Conservation (phyloP, 768 basidiomycete genomes). For the Rhodosporidiobolus sp. region DNA sequence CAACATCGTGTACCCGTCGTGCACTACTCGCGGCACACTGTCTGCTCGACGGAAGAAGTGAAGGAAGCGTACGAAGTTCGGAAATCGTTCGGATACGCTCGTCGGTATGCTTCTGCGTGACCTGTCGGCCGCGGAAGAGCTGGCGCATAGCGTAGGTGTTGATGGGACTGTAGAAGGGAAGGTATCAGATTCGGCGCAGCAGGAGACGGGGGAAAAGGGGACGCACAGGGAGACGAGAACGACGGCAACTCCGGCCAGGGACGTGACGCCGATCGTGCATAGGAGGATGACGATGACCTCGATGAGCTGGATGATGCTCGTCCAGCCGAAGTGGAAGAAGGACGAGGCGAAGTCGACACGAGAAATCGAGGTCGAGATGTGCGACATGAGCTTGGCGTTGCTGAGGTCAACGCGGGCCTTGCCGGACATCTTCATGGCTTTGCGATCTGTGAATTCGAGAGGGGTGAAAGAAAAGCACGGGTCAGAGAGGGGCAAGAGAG, state of each 20-base stretch:
- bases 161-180: slow-evolving; percentile 57
- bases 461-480: not conserved
- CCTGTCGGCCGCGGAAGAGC: slow-evolving; percentile 65
- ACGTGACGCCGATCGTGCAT: slow-evolving; percentile 63
- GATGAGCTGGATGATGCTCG: slow-evolving; percentile 63
- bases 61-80: slow-evolving; percentile 71
- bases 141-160: slow-evolving; percentile 71
- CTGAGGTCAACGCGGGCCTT: slow-evolving; percentile 73
- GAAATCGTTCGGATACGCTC: slow-evolving; percentile 81
- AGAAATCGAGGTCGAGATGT: slow-evolving; percentile 86
- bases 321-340: slow-evolving; percentile 59
- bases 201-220: not conserved
- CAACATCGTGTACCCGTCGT: no score
- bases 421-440: slow-evolving; percentile 69
- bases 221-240: slow-evolving; percentile 56
- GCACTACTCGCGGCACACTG: no score
- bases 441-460: slow-evolving; percentile 57
- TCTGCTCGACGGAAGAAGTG: not conserved
- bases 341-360: slow-evolving; percentile 70
- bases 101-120: slow-evolving; percentile 81
- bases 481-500: not conserved
- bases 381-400: slow-evolving; percentile 85
- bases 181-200: not conserved
- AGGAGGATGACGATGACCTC: slow-evolving; percentile 73
- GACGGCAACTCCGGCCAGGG: slow-evolving; percentile 58